phyloP scores from a whole-genome alignment of 495 filamentous ascomycete species.

The Elaphomyces granulatus region DNA sequence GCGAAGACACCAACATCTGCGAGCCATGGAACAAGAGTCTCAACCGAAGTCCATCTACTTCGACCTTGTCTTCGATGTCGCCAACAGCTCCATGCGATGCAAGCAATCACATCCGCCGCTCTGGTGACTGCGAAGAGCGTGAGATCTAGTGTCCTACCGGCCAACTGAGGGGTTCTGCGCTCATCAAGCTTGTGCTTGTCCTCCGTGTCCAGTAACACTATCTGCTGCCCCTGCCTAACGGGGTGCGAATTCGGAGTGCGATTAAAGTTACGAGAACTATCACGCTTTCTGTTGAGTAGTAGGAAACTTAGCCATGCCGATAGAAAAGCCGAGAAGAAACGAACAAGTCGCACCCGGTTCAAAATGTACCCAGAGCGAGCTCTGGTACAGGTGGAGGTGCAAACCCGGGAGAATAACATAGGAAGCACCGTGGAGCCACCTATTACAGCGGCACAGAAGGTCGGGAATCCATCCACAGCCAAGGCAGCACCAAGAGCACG shows the following conservation, averaged over 20 bases:
- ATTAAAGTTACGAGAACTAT: not conserved
- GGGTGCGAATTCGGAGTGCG: slow-evolving; percentile 9
- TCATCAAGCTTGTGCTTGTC: too few species aligned
- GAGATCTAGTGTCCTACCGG: slow-evolving; percentile 72
- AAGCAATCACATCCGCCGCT: slow-evolving; percentile 58
- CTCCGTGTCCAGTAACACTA: too few species aligned
- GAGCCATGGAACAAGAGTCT: slow-evolving; percentile 36
- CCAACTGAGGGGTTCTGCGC: too few species aligned
- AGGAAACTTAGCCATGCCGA: slow-evolving; percentile 35
- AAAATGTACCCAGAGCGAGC: slow-evolving; percentile 9
- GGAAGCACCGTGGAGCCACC: slow-evolving; percentile 65
- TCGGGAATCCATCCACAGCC: slow-evolving; percentile 48
- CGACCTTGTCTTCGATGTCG: slow-evolving; percentile 14
- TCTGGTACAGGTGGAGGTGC: slow-evolving; percentile 11
- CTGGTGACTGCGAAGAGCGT: slow-evolving; percentile 67
- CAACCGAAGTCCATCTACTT: slow-evolving; percentile 36
- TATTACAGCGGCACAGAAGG: slow-evolving; percentile 64
- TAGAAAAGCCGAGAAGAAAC: slow-evolving; percentile 28
- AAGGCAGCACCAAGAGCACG: slow-evolving; percentile 24
- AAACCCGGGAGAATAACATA: slow-evolving; percentile 21
- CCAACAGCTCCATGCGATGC: slow-evolving; percentile 46
- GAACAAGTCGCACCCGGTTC: slow-evolving; percentile 16
- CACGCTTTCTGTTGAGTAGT: slow-evolving; percentile 30
- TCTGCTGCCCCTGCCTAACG: too few species aligned
- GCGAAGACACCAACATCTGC: slow-evolving; percentile 65